Evolutionary conservation across 805 yeast genomes (phyloP), one percentile per base, ranked within the genome.

Genomic region (Clavispora carvajalis): DNA sequence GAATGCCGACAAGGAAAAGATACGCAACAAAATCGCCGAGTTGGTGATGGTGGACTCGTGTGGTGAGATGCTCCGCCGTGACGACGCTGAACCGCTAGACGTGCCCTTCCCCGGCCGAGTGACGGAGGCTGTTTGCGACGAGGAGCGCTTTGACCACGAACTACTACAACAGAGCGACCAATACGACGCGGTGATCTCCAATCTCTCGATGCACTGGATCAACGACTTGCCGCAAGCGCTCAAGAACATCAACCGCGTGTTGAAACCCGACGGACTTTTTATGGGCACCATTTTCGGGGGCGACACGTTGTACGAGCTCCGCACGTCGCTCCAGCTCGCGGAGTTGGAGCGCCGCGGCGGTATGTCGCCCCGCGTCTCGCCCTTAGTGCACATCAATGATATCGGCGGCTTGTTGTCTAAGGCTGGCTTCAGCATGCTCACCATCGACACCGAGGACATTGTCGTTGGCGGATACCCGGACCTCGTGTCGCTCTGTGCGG

Each of bases 281-380:
- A 72, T 87, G 71, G 95, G 85, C 2, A 76, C 88, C 17, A 74
- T 87, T 73, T 76, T 85, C 49, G 93, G 91, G 16, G 91, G 90
- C 9, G 95, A 87, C 55, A 82, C 95, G 1, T 60, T 87, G n/a
- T 87, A 79, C 53, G 95, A 87, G 58, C 69, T 87, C 44, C 71
- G 95, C 36, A 83, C 95, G 0, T 69, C 89, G 3, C 64, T 87
- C 34, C 95, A 87, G 59, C 63, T 87, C 41, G 95, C 95, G 0
- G 95, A 87, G 54, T 64, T 80, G 63, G 95, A 87, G 55, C 69
- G 95, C 37, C 67, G 62, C 34, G 93, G 95, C 8, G 89, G 95
- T 2, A 71, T 86, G 44, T 75, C 91, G 1, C 93, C 95, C 1
- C 66, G 95, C 28, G 76, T 87, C 4, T 81, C 90, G 5, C 95